Evolutionary conservation across 78 protist species (phyloP), one percentile per base, ranked within the genome.

Genomic region (Dictyostelium discoideum): DNA sequence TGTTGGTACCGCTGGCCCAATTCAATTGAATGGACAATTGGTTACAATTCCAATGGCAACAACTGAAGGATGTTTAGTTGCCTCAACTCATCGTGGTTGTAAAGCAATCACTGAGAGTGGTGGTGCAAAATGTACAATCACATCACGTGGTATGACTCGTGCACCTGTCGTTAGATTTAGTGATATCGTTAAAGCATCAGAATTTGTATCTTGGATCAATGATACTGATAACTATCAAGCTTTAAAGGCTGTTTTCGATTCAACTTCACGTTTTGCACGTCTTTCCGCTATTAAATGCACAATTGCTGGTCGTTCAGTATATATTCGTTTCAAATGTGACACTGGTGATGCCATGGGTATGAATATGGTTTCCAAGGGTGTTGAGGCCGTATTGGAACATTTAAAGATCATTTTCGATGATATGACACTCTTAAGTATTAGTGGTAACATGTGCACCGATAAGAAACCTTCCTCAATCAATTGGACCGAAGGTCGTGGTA

Each of bases 291-390:
- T 44, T 3, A 73, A 79, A 60, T 54, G 50, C 10, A 78, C 85
- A 2, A 96, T 90, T 16, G 69, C 96, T 10, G 99, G 99, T 24
- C 22, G 97, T 22, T 63, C 86, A 9, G 96, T 97, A 29, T 96
- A 93, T 81, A 50, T 98, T 22, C 86, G 99, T 29, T 98, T 98
- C 90, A 42, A 84, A 29, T 96, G 96, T 44, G 85, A 63, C 9
- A 97, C 99, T 8, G 99, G 99, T 16, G 99, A 98, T 76, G 99
- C 99, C 1, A 98, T 98, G 99, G 99, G 99, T 10, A 98, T 98
- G 99, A 98, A 98, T 93, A 98, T 98, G 99, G 86, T 98, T 22
- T 42, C 97, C 3, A 98, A 98, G 85, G 99, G 97, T 85, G 96
- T 79, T 26, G 85, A 86, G 9, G 78, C 85, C 37, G 97, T 86